Evolutionary conservation across 1,139 yeast genomes (phyloP).

Genomic region (Kodamaea anthophila): DNA sequence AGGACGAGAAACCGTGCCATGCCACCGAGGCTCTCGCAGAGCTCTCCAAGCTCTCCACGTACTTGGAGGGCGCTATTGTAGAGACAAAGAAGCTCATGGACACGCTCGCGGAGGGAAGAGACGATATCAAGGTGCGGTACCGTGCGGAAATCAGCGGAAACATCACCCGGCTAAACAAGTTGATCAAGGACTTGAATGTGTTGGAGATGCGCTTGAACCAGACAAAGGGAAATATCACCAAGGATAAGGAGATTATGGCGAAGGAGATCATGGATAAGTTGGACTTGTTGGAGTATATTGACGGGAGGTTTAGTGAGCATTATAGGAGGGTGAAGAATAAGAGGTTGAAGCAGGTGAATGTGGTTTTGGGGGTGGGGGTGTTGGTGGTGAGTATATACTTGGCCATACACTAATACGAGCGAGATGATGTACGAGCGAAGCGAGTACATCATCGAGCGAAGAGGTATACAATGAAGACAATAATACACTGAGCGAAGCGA

Average conservation of each 20-base stretch:
- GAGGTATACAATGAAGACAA: too few relatives aligned
- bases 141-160: constrained; percentile 23
- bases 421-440: background rate
- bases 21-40: constrained; percentile 8
- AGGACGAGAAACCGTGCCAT: constrained; percentile 2
- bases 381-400: constrained; percentile 19
- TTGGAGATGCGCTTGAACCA: constrained; percentile 25
- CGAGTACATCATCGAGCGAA: too few relatives aligned
- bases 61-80: constrained; percentile 8
- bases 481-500: background rate
- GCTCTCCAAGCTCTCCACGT: constrained; percentile 11
- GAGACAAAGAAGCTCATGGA: constrained; percentile 11
- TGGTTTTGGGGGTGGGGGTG: constrained; percentile 17
- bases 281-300: constrained; percentile 29
- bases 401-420: constrained; percentile 2
- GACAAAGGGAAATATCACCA: constrained; percentile 20
- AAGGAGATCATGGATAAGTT: constrained; percentile 26
- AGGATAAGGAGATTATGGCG: constrained; percentile 23
- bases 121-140: constrained; percentile 17
- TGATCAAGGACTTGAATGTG: constrained; percentile 20
- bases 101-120: constrained; percentile 13
- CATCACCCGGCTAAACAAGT: constrained; percentile 24
- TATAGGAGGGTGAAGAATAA: constrained; percentile 20
- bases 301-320: constrained; percentile 23
- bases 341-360: constrained; percentile 25